Evolutionary conservation across 768 basidiomycete genomes (phyloP), one percentile per base, ranked within the genome.

Genomic region (Lepiota brunneoincarnata): DNA sequence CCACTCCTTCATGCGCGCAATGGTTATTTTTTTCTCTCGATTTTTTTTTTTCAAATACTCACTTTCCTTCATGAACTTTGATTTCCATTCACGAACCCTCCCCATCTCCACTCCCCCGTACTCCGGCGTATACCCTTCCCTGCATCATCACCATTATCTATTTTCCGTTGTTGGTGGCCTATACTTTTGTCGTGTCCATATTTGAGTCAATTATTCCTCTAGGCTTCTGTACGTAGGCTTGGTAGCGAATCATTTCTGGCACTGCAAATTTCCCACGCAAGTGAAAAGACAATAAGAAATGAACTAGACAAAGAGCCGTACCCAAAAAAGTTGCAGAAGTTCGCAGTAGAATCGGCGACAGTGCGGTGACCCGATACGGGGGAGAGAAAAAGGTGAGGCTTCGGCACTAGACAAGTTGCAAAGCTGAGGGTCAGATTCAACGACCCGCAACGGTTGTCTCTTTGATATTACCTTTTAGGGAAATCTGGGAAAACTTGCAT

Each of bases 261-360:
- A 61, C 59, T 60, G 58, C 64, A 64, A 58, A 58, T 59, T n/a
- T 56, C 55, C 44, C 57, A 53, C 46, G 40, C 37, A 40, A 63
- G 61, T 47, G 55, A 51, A 62, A 61, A 63, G 59, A 63, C 62
- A 66, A 68, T 65, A 64, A 68, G 60, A 64, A 61, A 60, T 24
- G 51, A 23, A 21, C 54, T 38, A 58, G 55, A 54, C 55, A 62
- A 61, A 63, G 59, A 61, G 64, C 61, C 54, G 48, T 56, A 49
- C 48, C 63, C 52, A 46, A 58, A 59, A 51, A 57, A 52, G 15
- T n/a, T 45, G 35, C 35, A 42, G 56, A 61, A 60, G 40, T 63
- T 61, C 61, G 58, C 57, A 23, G 15, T 10, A 52, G 51, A 52
- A 52, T 15, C 53, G 57, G 57, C 31, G 53, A 53, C 38, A 58